Evolutionary conservation across 805 yeast genomes (phyloP).

Genomic region (Ogataea methanolica): DNA sequence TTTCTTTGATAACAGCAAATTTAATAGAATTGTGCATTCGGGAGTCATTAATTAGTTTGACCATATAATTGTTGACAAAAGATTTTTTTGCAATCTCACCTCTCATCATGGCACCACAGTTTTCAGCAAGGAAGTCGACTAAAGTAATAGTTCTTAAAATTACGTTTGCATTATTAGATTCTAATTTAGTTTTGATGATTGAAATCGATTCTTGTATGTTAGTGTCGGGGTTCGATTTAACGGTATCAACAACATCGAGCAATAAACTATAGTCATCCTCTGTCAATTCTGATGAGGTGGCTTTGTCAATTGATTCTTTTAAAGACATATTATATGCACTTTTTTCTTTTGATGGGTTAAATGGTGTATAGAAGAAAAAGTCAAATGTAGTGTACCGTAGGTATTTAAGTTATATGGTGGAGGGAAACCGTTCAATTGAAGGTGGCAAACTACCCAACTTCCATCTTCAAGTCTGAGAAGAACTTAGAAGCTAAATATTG

Average conservation of each 20-base stretch:
- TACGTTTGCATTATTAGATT: slow-evolving; percentile 57
- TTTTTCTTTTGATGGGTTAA: too few relatives aligned
- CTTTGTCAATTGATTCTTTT: slow-evolving; percentile 32
- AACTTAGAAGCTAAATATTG: too few relatives aligned
- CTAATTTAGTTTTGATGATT: slow-evolving; percentile 44
- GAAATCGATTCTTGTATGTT: slow-evolving; percentile 44
- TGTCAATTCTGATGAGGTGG: slow-evolving; percentile 60
- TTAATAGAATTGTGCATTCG: slow-evolving; percentile 66
- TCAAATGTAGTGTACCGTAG: too few relatives aligned
- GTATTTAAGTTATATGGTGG: too few relatives aligned
- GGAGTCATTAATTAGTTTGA: slow-evolving; percentile 47
- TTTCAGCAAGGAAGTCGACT: slow-evolving; percentile 62
- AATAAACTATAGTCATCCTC: slow-evolving; percentile 67
- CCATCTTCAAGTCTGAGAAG: too few relatives aligned
- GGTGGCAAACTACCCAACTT: too few relatives aligned
- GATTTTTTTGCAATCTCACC: slow-evolving; percentile 55
- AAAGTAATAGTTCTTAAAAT: slow-evolving; percentile 53
- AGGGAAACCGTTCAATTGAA: too few relatives aligned
- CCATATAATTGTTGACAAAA: slow-evolving; percentile 42
- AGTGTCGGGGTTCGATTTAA: slow-evolving; percentile 56
- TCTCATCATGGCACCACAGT: slow-evolving; percentile 68
- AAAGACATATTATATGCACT: slow-evolving; percentile 10
- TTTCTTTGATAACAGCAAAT: slow-evolving; percentile 56
- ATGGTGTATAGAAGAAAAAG: too few relatives aligned
- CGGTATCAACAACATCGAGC: slow-evolving; percentile 62